phyloP scores from a whole-genome alignment of 2,329 filamentous ascomycete species.

The Purpureocillium takamizusanense region DNA sequence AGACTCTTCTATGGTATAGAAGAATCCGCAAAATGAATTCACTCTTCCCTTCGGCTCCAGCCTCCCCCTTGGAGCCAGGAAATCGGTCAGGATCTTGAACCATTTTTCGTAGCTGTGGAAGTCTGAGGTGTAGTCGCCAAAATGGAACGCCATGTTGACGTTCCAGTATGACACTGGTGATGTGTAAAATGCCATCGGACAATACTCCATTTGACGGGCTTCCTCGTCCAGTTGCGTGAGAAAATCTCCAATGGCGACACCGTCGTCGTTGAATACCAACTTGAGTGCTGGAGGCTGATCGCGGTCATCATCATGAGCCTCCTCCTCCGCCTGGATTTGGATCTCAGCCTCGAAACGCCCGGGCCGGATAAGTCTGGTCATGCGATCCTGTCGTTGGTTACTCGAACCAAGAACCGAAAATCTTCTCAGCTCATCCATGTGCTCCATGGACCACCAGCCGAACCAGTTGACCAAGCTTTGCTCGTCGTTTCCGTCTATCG shows the following conservation, averaged over 20 bases:
- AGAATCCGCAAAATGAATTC: conserved; percentile 30
- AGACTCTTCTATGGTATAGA: conserved; percentile 30
- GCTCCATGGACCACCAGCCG: conserved; percentile 44
- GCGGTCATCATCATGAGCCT: conserved; percentile 11
- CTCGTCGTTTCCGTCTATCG: conserved; percentile 49
- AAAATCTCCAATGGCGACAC: background rate
- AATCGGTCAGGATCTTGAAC: conserved; percentile 10
- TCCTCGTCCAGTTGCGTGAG: conserved; percentile 1
- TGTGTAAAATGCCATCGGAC: conserved; percentile 22
- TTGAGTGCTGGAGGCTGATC: background rate
- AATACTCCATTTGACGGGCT: conserved; percentile 2
- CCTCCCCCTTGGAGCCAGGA: too few relatives aligned
- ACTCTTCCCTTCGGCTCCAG: background rate
- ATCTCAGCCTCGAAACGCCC: conserved; percentile 24
- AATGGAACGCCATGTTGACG: conserved; percentile 13
- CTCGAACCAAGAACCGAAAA: conserved; percentile 47
- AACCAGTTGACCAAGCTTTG: conserved; percentile 56
- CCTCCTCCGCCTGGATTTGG: conserved; percentile 23
- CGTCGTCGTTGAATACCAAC: conserved; percentile 2
- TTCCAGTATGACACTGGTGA: conserved; percentile 32
- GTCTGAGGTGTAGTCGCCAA: conserved; percentile 9
- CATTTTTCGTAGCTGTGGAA: conserved; percentile 15
- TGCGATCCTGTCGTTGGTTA: conserved; percentile 8
- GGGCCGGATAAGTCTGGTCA: conserved; percentile 13
- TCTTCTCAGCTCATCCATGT: conserved; percentile 40